Conservation (phyloP, 2,329 filamentous ascomycete genomes). For the Phaeophleospora eucalypticola region DNA sequence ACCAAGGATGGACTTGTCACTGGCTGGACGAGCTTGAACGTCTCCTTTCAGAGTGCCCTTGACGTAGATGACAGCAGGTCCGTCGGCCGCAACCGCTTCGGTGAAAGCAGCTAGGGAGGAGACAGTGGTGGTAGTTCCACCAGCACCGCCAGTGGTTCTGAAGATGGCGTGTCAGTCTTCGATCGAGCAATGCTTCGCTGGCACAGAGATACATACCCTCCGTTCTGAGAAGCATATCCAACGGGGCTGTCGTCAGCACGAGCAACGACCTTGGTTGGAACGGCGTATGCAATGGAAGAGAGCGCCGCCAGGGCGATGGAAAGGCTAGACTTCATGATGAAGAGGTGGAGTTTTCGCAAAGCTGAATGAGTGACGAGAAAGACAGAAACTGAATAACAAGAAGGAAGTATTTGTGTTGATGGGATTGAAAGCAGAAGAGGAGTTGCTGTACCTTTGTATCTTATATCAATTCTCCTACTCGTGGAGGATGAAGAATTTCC, state of each 20-base stretch:
- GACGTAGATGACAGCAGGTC: slow-evolving; percentile 44
- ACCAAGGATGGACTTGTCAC: slow-evolving; percentile 52
- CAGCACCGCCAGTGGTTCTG: slow-evolving; percentile 46
- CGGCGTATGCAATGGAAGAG: slow-evolving; percentile 19
- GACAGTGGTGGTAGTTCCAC: slow-evolving; percentile 44
- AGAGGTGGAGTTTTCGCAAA: neutral
- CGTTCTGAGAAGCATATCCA: slow-evolving; percentile 28
- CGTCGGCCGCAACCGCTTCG: slow-evolving; percentile 32
- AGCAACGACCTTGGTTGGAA: slow-evolving; percentile 12
- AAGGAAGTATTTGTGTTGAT: neutral
- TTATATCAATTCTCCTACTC: too few relatives aligned
- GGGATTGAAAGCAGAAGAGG: neutral
- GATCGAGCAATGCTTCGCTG: neutral
- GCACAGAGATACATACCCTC: slow-evolving; percentile 19
- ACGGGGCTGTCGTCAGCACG: slow-evolving; percentile 12
- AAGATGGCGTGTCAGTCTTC: too few relatives aligned
- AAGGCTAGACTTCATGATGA: slow-evolving; percentile 12
- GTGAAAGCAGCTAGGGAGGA: slow-evolving; percentile 42
- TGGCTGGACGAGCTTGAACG: slow-evolving; percentile 33
- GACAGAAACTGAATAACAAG: neutral
- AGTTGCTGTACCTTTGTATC: neutral
- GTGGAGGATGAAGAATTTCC: neutral
- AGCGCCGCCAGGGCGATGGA: slow-evolving; percentile 27
- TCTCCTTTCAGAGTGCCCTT: slow-evolving; percentile 35
- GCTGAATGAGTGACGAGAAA: neutral